phyloP scores from a whole-genome alignment of 164 flowering plant genomes.

The Santalum album region DNA sequence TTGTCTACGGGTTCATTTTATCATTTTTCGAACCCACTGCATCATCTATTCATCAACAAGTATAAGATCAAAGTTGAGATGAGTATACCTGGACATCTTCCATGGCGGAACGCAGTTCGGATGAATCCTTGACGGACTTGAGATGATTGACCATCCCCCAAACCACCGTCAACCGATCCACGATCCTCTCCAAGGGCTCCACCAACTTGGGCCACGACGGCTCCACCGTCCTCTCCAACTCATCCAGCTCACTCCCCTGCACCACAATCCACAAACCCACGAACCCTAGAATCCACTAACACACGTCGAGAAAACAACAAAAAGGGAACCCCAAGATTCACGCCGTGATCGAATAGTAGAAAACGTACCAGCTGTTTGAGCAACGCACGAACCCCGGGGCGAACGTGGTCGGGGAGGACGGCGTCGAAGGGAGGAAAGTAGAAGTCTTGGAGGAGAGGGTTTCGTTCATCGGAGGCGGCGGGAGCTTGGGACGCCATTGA shows the following conservation, averaged over 20 bases:
- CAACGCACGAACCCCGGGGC: slow-evolving; percentile 70
- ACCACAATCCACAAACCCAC: slow-evolving; percentile 3
- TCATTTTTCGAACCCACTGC: too few relatives aligned
- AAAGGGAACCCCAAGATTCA: too few relatives aligned
- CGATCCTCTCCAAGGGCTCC: slow-evolving; percentile 81
- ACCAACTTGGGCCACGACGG: slow-evolving; percentile 87
- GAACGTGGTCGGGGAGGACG: slow-evolving; percentile 69
- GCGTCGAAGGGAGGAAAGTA: slow-evolving; percentile 80
- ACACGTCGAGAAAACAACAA: too few relatives aligned
- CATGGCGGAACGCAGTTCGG: slow-evolving; percentile 89
- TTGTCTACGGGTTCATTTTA: too few relatives aligned
- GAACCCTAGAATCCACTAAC: too few relatives aligned
- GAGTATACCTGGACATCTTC: slow-evolving; percentile 80
- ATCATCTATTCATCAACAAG: too few relatives aligned
- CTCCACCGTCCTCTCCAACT: slow-evolving; percentile 76
- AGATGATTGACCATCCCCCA: slow-evolving; percentile 95
- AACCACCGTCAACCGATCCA: slow-evolving; percentile 58
- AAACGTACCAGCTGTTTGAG: slow-evolving; percentile 48
- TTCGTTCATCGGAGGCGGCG: slow-evolving; percentile 18
- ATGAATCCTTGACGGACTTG: slow-evolving; percentile 75
- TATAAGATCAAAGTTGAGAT: too few relatives aligned
- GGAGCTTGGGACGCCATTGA: slow-evolving; percentile 8
- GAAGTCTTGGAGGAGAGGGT: slow-evolving; percentile 63
- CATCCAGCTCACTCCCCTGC: slow-evolving; percentile 73
- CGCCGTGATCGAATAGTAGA: too few relatives aligned